A percentile compares a stretch with the other conserved stretches of the same genome.
Evolutionary conservation across 129 eudicot genomes (phyloP).

Genomic region (Cynara cardunculus): DNA sequence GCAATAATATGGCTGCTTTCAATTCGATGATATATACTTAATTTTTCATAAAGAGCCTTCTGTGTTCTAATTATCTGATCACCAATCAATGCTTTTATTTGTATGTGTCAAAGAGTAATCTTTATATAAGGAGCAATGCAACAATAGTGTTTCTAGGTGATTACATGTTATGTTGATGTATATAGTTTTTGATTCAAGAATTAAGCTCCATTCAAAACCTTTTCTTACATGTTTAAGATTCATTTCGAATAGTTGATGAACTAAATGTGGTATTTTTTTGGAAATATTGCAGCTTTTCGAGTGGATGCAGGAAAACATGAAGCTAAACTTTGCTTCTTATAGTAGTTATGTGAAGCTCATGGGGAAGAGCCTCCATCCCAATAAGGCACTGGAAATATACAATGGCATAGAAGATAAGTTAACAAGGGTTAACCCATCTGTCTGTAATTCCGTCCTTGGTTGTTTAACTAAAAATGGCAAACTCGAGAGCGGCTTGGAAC

Average conservation of each 20-base stretch:
- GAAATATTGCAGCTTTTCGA: slow-evolving; percentile 64
- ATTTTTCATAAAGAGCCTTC: not conserved
- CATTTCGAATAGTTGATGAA: not conserved
- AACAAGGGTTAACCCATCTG: slow-evolving; percentile 56
- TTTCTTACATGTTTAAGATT: not conserved
- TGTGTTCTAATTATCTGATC: not conserved
- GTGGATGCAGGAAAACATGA: slow-evolving; percentile 77
- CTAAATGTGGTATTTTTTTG: not conserved
- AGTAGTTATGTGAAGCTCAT: slow-evolving; percentile 80
- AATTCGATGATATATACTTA: not conserved
- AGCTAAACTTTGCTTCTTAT: slow-evolving; percentile 70
- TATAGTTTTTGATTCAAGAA: not conserved
- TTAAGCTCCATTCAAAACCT: not conserved
- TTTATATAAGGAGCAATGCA: not conserved
- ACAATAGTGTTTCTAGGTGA: not conserved
- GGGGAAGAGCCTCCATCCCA: slow-evolving; percentile 60
- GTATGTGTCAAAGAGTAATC: not conserved
- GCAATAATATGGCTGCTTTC: not conserved
- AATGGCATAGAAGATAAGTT: slow-evolving; percentile 58
- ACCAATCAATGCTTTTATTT: not conserved
- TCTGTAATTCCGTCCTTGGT: slow-evolving; percentile 75
- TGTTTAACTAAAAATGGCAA: slow-evolving; percentile 64
- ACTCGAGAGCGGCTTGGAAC: slow-evolving; percentile 52
- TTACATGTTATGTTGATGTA: not conserved
- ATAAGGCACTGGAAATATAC: slow-evolving; percentile 62